Evolutionary conservation across 2,329 filamentous ascomycete genomes (phyloP), one percentile per base, ranked within the genome.

Genomic region (Graphium sp.): DNA sequence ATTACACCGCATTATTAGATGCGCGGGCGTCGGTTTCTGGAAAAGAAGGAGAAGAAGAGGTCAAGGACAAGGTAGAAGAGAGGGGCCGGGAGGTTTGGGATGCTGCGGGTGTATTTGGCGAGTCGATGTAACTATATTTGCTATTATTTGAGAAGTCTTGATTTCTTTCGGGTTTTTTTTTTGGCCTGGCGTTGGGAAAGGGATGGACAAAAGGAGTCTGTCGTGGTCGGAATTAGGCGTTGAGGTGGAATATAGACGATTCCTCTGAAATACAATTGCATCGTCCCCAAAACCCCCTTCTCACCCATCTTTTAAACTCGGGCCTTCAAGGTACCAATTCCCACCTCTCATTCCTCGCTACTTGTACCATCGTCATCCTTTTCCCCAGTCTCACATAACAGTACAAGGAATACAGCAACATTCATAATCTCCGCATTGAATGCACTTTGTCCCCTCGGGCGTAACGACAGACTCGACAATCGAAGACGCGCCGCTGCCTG

Each of bases 341-440:
- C 22, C 28, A 24, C 12, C 27, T 18, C 22, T 19, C 22, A 7
- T 18, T 17, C 21, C 14, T 15, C 12, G 2, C n/a, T n/a, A n/a
- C n/a, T n/a, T n/a, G n/a, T n/a, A n/a, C n/a, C n/a, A n/a, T n/a
- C n/a, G n/a, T n/a, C n/a, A n/a, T n/a, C n/a, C n/a, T n/a, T n/a
- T n/a, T n/a, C n/a, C n/a, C n/a, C n/a, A n/a, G n/a, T n/a, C n/a
- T n/a, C 42, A 66, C 52, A 67, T 57, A 21, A 67, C 53, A 7
- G 49, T 53, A 36, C 63, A 68, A 14, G 59, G 60, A 30, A 68
- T 63, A 41, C 63, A 69, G 44, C 63, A 69, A 43, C 62, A 68
- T 28, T 62, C 50, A 37, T 51, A 58, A 21, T 55, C 60, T 36
- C 56, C 60, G 37, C 60, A 64, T 39, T 62, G 53, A 34, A 64